Percentiles rank a stretch among this genome's conserved stretches.
phyloP scores from a whole-genome alignment of 768 basidiomycete species.

The Mycena sanguinolenta region DNA sequence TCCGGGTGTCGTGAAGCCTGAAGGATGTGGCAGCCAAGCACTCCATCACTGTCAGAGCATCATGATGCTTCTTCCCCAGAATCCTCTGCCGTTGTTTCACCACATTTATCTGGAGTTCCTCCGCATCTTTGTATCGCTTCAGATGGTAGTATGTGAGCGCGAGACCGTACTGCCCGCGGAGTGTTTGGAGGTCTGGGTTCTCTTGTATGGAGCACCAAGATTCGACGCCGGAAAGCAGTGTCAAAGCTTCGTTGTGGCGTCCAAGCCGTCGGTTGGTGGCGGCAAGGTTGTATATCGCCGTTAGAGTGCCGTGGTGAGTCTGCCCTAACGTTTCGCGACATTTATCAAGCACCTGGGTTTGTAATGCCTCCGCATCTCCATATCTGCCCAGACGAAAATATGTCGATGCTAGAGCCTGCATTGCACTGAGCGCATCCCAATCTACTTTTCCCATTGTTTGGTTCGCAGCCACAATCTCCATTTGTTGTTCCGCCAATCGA shows the following conservation, averaged over 20 bases:
- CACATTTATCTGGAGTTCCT: constrained; percentile 1
- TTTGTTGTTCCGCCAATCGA: constrained; percentile 5
- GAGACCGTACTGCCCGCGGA: constrained; percentile 1
- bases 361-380: constrained; percentile 4
- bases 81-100: constrained; percentile 4
- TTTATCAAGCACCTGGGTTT: neutral
- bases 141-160: constrained; percentile 3
- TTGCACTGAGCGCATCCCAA: neutral
- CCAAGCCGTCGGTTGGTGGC: constrained; percentile 3
- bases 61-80: constrained; percentile 4
- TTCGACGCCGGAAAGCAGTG: neutral
- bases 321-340: neutral
- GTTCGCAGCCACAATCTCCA: neutral
- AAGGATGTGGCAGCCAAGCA: constrained; percentile 1
- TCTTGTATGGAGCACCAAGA: neutral
- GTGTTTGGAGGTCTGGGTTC: neutral
- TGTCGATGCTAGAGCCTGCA: constrained; percentile 6
- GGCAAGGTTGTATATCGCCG: constrained; percentile 14
- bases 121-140: neutral
- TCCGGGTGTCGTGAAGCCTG: neutral
- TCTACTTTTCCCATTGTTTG: neutral
- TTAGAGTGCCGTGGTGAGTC: neutral
- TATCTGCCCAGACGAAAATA: neutral
- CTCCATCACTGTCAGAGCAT: constrained; percentile 13
- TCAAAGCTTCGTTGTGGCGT: neutral